Base-by-base conservation (phyloP, 108 stramenopile species). In the Pseudonitzschia multiseries region DNA sequence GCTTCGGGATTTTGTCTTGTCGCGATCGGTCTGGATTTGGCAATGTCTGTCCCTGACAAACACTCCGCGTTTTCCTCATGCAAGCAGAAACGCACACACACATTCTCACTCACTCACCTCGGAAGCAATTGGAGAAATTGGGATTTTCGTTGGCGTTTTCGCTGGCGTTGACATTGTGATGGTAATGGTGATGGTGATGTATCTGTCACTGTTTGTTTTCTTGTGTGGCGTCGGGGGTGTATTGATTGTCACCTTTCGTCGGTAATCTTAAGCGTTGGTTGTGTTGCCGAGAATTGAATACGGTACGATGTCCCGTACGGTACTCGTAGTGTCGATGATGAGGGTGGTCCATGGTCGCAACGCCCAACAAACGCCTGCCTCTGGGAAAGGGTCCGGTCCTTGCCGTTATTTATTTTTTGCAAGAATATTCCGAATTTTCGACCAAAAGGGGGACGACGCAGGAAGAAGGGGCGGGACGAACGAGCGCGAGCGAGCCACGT, bases 41-140 rank as follows among this genome's bases (percentile, higher is more conserved):
- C 4, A 48, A 42, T 10, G 10, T 6, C 46, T 14, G 17, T 48
- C 13, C 46, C 46, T 18, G 24, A 67, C 46, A 67, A 67, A 32
- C 40, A 67, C 66, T 44, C 66, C 46, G 46, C 61, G 29, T 28
- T 28, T 5, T 20, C n/a, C 0, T 0, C 33, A 5, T 0, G 0
- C 62, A 13, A 32, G 29, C 10, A 63, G 13, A 63, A 42, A 10
- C 10, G 42, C 42, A 42, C 42, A 42, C 29, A n/a, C n/a, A n/a
- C n/a, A n/a, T n/a, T n/a, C n/a, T n/a, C n/a, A n/a, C n/a, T n/a
- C n/a, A 82, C 81, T 74, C 73, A 82, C 81, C 67, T 82, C 81
- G 33, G 81, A 82, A 74, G 81, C 81, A 57, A 82, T 77, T 20
- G 81, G 81, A 65, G 81, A 82, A 51, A 81, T 76, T 41, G 84